These are phyloP conservation scores for Penicillium corylophilum DNA, from an alignment of 2,329 filamentous ascomycete species.

Conservation along the genomic window DNA sequence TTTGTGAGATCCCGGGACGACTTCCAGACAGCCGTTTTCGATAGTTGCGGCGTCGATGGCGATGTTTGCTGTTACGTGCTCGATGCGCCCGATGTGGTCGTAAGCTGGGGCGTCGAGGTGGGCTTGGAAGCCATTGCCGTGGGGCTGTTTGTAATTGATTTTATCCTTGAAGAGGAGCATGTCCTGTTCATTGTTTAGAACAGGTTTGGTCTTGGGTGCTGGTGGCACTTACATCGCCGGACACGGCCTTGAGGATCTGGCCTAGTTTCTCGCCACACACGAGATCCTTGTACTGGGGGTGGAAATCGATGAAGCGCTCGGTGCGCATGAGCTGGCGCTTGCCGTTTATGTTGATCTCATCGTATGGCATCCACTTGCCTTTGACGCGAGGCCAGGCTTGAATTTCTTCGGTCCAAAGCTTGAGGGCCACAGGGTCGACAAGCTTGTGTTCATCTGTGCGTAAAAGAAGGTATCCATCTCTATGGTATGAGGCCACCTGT, in stretches of 20 bases:
- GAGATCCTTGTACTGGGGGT: constrained; percentile 26
- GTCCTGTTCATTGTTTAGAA: constrained; percentile 15
- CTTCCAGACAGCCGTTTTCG: constrained; percentile 36
- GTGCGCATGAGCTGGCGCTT: constrained; percentile 35
- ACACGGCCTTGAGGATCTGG: constrained; percentile 28
- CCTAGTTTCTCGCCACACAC: constrained; percentile 27
- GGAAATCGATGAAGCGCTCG: constrained; percentile 35
- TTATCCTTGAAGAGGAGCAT: constrained; percentile 40
- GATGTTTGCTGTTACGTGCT: constrained; percentile 37
- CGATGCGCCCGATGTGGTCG: constrained; percentile 35
- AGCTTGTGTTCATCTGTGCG: constrained; percentile 28
- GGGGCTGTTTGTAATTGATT: constrained; percentile 38
- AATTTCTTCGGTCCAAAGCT: constrained; percentile 29
- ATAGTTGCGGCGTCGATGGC: constrained; percentile 33
- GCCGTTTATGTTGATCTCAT: constrained; percentile 33
- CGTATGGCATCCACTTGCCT: constrained; percentile 36
- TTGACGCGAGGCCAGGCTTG: constrained; percentile 29
- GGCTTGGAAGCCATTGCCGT: constrained; percentile 36
- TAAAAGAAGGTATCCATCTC: constrained; percentile 28
- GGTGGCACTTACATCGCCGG: constrained; percentile 23
- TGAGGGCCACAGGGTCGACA: constrained; percentile 23
- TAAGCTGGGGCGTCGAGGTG: constrained; percentile 40
- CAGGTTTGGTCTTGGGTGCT: background rate
- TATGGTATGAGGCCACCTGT: constrained; percentile 25
- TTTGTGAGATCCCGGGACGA: constrained; percentile 35